Evolutionary conservation across 345 rosid genomes (phyloP), one percentile per base, ranked within the genome.

Genomic region (Cardiospermum halicacabum): DNA sequence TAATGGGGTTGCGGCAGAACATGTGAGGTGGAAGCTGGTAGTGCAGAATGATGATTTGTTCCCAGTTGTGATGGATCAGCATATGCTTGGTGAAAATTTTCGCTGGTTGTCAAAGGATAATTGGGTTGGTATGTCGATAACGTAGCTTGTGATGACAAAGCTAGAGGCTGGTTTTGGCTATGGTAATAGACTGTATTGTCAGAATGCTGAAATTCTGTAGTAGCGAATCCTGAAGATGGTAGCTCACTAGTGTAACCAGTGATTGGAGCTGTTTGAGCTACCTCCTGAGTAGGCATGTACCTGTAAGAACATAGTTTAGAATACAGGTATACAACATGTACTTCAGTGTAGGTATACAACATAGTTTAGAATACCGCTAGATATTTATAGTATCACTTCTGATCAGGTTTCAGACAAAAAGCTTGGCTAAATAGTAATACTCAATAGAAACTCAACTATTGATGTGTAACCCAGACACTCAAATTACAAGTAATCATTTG

Each of bases 11-110:
- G 15, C 11, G 49, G 26, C 13, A 16, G 12, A 53, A 15, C 53
- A 26, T 25, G 42, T 4, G 53, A 43, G 11, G 68, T 11, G 12
- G 68, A 15, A 34, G 31, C 32, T 2, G 47, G 11, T 15, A 49
- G 62, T 15, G 26, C 58, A 2, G 68, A 62, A 47, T 10, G 62
- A 16, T 5, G 51, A 56, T 31, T 55, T 49, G 5, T 63, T 31
- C 34, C 47, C 19, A 25, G 11, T 36, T 22, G 47, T 32, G 54
- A 48, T 56, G 56, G 9, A 34, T 1, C 39, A 34, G 4, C 39
- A 4, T 34, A 34, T 4, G 1, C 39, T 11, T 34, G 39, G 39
- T 34, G 39, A 0, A 34, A 11, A 34, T 34, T 34, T 11, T 34
- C 39, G 10, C 10, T 34, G 39, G 39, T 5, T 4, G 39, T 34